Percentiles rank a stretch among this genome's conserved stretches.
phyloP scores from a whole-genome alignment of 1,284 basidiomycete genomes.

The Garcileccinum viscosum region DNA sequence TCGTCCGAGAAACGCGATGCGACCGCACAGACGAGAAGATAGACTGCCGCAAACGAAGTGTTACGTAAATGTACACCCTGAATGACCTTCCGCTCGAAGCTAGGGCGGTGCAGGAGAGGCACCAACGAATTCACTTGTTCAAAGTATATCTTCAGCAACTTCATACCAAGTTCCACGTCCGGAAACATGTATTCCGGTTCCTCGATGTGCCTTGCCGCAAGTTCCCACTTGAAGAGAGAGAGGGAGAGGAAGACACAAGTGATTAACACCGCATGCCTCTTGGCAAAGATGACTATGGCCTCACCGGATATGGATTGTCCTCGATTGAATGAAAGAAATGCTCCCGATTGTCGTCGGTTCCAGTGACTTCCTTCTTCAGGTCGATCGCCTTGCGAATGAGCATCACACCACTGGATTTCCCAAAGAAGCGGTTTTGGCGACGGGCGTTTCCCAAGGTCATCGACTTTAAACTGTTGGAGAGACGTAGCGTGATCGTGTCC shows the following conservation, averaged over 20 bases:
- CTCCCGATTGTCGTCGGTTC: slow-evolving; percentile 27
- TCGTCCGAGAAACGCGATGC: slow-evolving; percentile 75
- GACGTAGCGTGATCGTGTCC: slow-evolving; percentile 29
- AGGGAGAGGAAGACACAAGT: neutral
- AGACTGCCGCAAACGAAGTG: slow-evolving; percentile 67
- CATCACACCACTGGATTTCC: slow-evolving; percentile 73
- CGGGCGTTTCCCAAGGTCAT: slow-evolving; percentile 34
- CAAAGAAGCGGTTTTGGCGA: slow-evolving; percentile 63
- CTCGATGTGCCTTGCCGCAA: slow-evolving; percentile 20
- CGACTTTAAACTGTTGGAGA: slow-evolving; percentile 30
- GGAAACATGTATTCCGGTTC: slow-evolving; percentile 54
- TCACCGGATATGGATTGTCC: slow-evolving; percentile 47
- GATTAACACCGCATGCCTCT: neutral
- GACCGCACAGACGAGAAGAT: slow-evolving; percentile 78
- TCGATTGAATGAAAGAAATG: slow-evolving; percentile 14
- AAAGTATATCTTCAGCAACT: slow-evolving; percentile 78
- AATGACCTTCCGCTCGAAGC: slow-evolving; percentile 70
- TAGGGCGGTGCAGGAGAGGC: slow-evolving; percentile 81
- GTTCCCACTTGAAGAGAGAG: slow-evolving; percentile 48
- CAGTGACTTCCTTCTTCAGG: slow-evolving; percentile 64
- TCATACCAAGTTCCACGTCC: slow-evolving; percentile 61
- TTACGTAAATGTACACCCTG: slow-evolving; percentile 65
- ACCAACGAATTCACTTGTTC: slow-evolving; percentile 61
- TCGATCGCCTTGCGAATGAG: slow-evolving; percentile 71
- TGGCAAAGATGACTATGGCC: slow-evolving; percentile 19